These are phyloP conservation scores for Phaeotremella skinneri DNA, from an alignment of 768 basidiomycete genomes.

Conservation along the genomic window DNA sequence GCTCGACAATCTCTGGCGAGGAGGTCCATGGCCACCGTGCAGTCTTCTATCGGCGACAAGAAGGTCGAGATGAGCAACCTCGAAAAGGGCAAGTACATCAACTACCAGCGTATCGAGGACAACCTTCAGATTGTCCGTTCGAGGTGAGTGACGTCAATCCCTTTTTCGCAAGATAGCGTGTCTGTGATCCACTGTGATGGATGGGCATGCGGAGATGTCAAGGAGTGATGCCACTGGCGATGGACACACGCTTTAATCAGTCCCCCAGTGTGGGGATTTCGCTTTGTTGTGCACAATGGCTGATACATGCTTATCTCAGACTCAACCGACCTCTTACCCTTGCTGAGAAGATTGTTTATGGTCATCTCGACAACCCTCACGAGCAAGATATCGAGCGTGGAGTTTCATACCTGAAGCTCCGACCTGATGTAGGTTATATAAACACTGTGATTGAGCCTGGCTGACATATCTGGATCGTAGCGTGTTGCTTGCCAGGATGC, in stretches of 20 bases:
- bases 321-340: slow-evolving; percentile 85
- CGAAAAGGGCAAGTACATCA: slow-evolving; percentile 53
- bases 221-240: no score
- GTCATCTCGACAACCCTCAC: slow-evolving; percentile 92
- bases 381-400: slow-evolving; percentile 67
- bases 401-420: slow-evolving; percentile 90
- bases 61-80: slow-evolving; percentile 55
- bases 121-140: slow-evolving; percentile 84
- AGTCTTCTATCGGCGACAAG: slow-evolving; percentile 46
- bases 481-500: slow-evolving; percentile 58
- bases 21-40: slow-evolving; percentile 43
- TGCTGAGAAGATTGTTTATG: slow-evolving; percentile 96
- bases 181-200: neutral
- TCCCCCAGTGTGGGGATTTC: no score
- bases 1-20: slow-evolving; percentile 28
- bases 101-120: slow-evolving; percentile 81
- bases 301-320: no score
- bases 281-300: no score
- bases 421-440: slow-evolving; percentile 77
- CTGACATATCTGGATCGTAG: slow-evolving; percentile 28
- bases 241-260: no score
- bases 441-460: neutral
- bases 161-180: no score
- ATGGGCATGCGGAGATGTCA: no score
- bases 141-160: slow-evolving; percentile 60